Percentiles rank a stretch among this genome's conserved stretches.
Conservation (phyloP, 2,329 filamentous ascomycete species). For the Colletotrichum sp. region DNA sequence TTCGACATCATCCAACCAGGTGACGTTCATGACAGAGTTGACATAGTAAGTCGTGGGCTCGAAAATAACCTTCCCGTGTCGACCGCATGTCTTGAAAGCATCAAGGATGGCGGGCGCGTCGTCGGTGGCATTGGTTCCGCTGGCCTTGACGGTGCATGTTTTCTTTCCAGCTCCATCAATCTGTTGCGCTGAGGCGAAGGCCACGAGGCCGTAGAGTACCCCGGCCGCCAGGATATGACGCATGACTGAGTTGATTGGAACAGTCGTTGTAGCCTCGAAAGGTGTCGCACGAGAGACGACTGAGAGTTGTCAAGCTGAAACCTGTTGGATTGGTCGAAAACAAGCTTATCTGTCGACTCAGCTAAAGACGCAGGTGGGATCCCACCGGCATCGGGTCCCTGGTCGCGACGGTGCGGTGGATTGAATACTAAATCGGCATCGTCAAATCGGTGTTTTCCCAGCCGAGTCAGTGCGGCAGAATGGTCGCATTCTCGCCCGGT, state of each 20-base stretch:
- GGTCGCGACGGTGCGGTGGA: background rate
- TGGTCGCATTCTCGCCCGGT: background rate
- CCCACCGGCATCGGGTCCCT: background rate
- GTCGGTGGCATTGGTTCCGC: constrained; percentile 27
- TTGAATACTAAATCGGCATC: background rate
- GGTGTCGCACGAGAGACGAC: background rate
- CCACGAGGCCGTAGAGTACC: background rate
- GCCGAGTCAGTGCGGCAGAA: background rate
- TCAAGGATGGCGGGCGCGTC: constrained; percentile 33
- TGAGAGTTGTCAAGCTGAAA: background rate
- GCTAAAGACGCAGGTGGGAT: background rate
- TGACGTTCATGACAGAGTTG: constrained; percentile 12
- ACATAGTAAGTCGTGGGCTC: constrained; percentile 36
- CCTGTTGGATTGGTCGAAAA: background rate
- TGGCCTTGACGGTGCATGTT: constrained; percentile 30
- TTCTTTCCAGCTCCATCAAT: background rate
- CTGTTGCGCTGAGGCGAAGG: background rate
- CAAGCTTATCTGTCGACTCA: background rate
- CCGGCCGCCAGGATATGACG: background rate
- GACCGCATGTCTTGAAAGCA: constrained; percentile 33
- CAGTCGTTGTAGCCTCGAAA: background rate
- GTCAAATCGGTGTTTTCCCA: constrained; percentile 4
- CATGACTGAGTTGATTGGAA: background rate
- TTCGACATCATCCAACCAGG: background rate
- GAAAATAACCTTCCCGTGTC: constrained; percentile 31